A percentile compares a stretch with the other conserved stretches of the same genome.
Conservation (phyloP, 2,329 filamentous ascomycete genomes). For the Penicillium psychrosexuale region DNA sequence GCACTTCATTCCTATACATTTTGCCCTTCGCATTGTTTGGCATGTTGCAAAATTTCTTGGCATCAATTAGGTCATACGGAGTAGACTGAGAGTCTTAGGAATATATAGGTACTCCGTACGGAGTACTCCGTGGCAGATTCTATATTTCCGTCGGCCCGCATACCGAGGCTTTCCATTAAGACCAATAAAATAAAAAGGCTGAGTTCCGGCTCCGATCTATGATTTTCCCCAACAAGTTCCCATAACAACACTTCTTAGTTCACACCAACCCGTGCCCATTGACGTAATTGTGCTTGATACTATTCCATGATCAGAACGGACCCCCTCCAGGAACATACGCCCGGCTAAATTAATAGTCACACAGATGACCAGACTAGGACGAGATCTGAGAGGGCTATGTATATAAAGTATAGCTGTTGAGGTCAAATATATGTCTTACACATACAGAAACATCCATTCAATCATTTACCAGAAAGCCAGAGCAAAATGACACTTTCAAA, state of each 20-base stretch:
- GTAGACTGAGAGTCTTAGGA: too few species aligned
- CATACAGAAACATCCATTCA: background rate
- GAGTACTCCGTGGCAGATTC: background rate
- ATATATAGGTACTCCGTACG: too few species aligned
- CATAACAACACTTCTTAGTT: background rate
- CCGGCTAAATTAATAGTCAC: background rate
- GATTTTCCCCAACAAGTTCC: background rate
- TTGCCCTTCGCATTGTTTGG: constrained; percentile 6
- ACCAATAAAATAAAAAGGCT: background rate
- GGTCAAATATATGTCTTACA: background rate
- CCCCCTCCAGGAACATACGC: background rate
- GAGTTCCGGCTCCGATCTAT: background rate
- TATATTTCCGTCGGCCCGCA: constrained; percentile 17
- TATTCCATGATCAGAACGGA: constrained; percentile 18
- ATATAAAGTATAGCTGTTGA: background rate
- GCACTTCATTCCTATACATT: constrained; percentile 6
- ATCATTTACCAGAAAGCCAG: background rate
- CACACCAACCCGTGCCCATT: background rate
- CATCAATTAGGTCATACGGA: background rate
- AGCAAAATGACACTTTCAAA: constrained; percentile 27
- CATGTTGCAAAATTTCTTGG: constrained; percentile 14
- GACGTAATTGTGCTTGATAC: constrained; percentile 9
- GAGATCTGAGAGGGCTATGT: background rate
- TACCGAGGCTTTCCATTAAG: background rate
- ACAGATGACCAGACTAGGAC: background rate